phyloP scores from a whole-genome alignment of 495 filamentous ascomycete species.

The Haplographium delicatum region DNA sequence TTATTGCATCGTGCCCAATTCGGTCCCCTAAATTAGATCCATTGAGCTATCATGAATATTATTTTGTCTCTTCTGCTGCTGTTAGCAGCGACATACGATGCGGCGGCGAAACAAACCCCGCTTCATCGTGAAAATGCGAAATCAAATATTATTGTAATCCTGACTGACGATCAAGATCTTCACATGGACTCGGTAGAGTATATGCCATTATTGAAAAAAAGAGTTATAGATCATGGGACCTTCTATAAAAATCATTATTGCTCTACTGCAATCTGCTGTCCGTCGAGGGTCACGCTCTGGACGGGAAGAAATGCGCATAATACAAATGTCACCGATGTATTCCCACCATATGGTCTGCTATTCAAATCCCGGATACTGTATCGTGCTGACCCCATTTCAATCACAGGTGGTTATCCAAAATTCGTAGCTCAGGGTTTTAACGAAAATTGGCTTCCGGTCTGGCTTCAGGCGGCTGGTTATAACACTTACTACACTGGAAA shows the following conservation, averaged over 20 bases:
- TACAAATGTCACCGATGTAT: slow-evolving; percentile 65
- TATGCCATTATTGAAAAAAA: slow-evolving; percentile 44
- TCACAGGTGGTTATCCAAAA: slow-evolving; percentile 58
- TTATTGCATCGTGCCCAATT: too few relatives aligned
- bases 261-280: slow-evolving; percentile 56
- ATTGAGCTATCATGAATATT: too few relatives aligned
- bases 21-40: too few relatives aligned
- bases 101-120: too few relatives aligned
- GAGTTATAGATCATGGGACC: slow-evolving; percentile 45
- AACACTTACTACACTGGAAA: slow-evolving; percentile 66
- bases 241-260: slow-evolving; percentile 50
- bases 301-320: slow-evolving; percentile 63
- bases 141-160: slow-evolving; percentile 50
- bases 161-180: slow-evolving; percentile 59
- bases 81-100: too few relatives aligned
- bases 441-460: slow-evolving; percentile 57
- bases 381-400: not conserved
- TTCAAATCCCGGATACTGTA: not conserved
- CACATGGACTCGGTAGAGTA: slow-evolving; percentile 49
- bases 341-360: slow-evolving; percentile 47
- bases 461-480: slow-evolving; percentile 61
- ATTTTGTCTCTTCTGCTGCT: too few relatives aligned
- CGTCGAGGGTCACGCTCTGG: slow-evolving; percentile 56
- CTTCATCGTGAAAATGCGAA: slow-evolving; percentile 1
- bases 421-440: slow-evolving; percentile 59